Conservation (phyloP, 1,284 basidiomycete species). For the Grifola frondosa region DNA sequence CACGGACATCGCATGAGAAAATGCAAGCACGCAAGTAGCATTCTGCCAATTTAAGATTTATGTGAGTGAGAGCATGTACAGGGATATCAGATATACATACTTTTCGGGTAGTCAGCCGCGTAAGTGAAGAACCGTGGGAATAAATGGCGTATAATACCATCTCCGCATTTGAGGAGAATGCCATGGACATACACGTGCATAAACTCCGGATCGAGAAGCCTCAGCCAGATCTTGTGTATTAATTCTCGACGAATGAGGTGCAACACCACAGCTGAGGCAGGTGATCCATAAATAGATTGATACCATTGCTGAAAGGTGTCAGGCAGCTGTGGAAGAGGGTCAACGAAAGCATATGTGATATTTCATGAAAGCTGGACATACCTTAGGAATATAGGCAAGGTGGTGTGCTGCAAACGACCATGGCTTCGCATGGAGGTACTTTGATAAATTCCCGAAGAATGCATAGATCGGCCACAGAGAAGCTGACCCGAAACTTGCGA, state of each 20-base stretch:
- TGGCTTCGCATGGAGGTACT: constrained; percentile 23
- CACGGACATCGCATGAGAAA: constrained; percentile 14
- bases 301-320: neutral
- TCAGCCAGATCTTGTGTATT: constrained; percentile 24
- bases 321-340: neutral
- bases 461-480: constrained; percentile 8
- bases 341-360: neutral
- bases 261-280: constrained; percentile 16
- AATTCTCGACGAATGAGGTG: constrained; percentile 25
- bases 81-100: constrained; percentile 6
- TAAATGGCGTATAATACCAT: constrained; percentile 14
- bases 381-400: constrained; percentile 32
- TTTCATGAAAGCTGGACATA: constrained; percentile 3
- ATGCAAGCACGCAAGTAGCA: constrained; percentile 12
- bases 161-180: constrained; percentile 25
- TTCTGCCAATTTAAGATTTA: constrained; percentile 1
- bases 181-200: constrained; percentile 26
- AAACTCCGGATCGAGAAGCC: constrained; percentile 27
- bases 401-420: constrained; percentile 15
- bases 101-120: constrained; percentile 34
- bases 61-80: neutral
- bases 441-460: constrained; percentile 21
- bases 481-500: constrained; percentile 17
- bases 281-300: neutral
- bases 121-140: constrained; percentile 22